These are phyloP conservation scores for Kwoniella sp. DNA, from an alignment of 768 basidiomycete genomes.

Conservation along the genomic window DNA sequence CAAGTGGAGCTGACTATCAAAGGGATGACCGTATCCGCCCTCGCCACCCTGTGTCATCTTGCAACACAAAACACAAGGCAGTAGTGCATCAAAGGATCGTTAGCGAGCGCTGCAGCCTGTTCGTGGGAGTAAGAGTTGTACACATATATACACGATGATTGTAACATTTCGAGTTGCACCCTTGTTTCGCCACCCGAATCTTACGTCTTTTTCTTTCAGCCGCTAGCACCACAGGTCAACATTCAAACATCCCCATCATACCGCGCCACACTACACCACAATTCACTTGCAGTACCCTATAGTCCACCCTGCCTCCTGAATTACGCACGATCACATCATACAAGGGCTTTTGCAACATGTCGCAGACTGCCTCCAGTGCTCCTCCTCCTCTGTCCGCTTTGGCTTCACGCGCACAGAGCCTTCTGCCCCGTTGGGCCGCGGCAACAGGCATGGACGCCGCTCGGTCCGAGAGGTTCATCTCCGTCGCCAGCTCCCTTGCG, in stretches of 20 bases:
- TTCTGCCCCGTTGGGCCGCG: not conserved
- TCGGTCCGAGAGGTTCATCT: not conserved
- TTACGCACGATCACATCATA: not conserved
- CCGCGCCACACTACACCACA: too few relatives aligned
- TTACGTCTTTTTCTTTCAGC: too few relatives aligned
- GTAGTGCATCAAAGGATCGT: not conserved
- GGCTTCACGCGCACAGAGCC: not conserved
- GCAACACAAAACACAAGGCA: too few relatives aligned
- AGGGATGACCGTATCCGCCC: not conserved
- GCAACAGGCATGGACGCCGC: not conserved
- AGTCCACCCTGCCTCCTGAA: too few relatives aligned
- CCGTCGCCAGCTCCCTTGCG: not conserved
- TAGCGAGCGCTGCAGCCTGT: not conserved
- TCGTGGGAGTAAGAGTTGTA: too few relatives aligned
- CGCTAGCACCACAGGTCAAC: too few relatives aligned
- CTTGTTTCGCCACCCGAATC: too few relatives aligned
- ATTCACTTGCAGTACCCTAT: too few relatives aligned
- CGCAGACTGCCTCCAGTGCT: not conserved
- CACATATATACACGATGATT: not conserved
- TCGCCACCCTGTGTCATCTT: too few relatives aligned
- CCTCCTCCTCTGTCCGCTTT: not conserved
- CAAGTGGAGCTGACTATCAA: not conserved
- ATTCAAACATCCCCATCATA: too few relatives aligned
- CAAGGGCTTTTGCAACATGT: not conserved
- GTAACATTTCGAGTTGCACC: too few relatives aligned